A percentile compares a stretch with the other conserved stretches of the same genome.
Evolutionary conservation across 257 asterid species (phyloP).

Genomic region (Forsythia viridissima): DNA sequence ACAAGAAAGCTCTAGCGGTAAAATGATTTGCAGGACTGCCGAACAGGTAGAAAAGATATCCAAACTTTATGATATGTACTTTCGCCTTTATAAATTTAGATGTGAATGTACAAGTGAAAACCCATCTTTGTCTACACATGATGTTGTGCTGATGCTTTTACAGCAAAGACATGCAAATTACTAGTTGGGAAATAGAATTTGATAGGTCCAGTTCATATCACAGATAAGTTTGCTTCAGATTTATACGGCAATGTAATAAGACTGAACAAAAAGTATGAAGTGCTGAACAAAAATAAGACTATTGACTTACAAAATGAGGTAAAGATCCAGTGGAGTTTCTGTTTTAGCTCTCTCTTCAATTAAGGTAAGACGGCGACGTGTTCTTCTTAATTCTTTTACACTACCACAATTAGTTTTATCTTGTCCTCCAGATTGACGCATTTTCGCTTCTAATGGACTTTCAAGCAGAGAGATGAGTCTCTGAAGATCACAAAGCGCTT

Average conservation of each 20-base stretch:
- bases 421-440: slow-evolving; percentile 33
- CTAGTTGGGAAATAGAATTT: not conserved
- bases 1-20: not conserved
- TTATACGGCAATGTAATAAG: not conserved
- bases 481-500: slow-evolving; percentile 69
- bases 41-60: not conserved
- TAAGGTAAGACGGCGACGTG: slow-evolving; percentile 58
- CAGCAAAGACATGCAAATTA: not conserved
- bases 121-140: not conserved
- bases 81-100: not conserved
- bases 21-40: not conserved
- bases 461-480: slow-evolving; percentile 68
- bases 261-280: not conserved
- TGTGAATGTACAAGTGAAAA: not conserved
- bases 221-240: slow-evolving; percentile 5
- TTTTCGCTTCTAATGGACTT: slow-evolving; percentile 48
- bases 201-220: not conserved
- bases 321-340: slow-evolving; percentile 66
- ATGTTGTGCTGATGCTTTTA: not conserved
- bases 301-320: slow-evolving; percentile 77
- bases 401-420: slow-evolving; percentile 55
- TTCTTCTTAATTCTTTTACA: slow-evolving; percentile 61
- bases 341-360: slow-evolving; percentile 69
- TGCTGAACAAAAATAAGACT: slow-evolving; percentile 12
- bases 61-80: not conserved